Evolutionary conservation across 2,329 filamentous ascomycete genomes (phyloP).

Genomic region (Cucurbitaria berberidis): DNA sequence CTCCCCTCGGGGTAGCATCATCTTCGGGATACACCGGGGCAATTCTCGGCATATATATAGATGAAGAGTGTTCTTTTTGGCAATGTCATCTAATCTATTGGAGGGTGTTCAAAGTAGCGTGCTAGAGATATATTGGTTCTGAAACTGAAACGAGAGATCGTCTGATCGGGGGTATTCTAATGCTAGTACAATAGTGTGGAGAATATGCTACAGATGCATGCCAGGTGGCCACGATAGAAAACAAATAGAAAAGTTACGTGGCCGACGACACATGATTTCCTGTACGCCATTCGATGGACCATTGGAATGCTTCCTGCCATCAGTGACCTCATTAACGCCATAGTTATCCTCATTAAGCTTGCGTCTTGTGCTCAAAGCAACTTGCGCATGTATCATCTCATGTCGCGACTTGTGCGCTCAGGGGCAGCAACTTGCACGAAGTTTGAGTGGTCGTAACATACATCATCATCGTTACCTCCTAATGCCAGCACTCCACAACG

Average conservation of each 20-base stretch:
- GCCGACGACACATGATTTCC: neutral
- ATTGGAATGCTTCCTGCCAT: neutral
- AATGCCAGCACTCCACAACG: conserved; percentile 22
- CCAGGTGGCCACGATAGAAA: neutral
- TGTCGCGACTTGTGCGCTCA: conserved; percentile 17
- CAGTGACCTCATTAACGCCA: conserved; percentile 12
- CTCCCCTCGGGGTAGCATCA: neutral
- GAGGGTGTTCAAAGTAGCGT: neutral
- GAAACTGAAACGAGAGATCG: neutral
- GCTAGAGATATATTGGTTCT: neutral
- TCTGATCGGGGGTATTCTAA: conserved; percentile 1
- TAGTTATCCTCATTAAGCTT: conserved; percentile 15
- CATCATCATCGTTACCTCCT: conserved; percentile 24
- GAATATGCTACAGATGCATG: neutral
- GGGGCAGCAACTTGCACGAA: conserved; percentile 19
- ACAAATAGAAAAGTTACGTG: neutral
- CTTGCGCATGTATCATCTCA: conserved; percentile 10
- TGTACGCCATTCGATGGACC: neutral
- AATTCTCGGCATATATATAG: no score
- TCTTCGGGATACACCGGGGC: neutral
- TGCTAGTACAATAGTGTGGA: neutral
- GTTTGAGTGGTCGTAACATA: neutral
- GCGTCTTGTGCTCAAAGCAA: conserved; percentile 6
- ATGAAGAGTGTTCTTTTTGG: no score
- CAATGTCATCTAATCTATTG: neutral